Base-by-base conservation (phyloP, 441 rosid genomes). In the Brassica balearica region DNA sequence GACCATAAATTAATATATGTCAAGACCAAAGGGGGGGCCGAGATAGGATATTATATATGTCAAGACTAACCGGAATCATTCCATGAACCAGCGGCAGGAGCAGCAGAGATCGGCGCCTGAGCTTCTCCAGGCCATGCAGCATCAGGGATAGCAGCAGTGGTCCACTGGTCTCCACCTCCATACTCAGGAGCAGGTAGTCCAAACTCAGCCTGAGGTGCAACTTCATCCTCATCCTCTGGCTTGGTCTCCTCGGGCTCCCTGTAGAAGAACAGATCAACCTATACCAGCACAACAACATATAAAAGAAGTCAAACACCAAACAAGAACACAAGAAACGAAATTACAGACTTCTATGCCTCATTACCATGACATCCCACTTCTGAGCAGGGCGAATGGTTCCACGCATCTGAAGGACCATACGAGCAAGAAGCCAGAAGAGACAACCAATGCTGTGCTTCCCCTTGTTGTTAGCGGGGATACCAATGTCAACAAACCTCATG, bases 331-430 rank as follows among this genome's bases (percentile, higher is more conserved):
- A 1, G 6, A 41, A 27, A 7, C 4, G 3, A 36, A 14, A 10
- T 36, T 6, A 2, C 8, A 1, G 14, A 1, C 23, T 20, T n/a
- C 7, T 19, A 11, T 58, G 8, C 20, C 34, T 61, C 34, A 3
- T 64, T 86, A 94, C 98, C 98, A 92, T 94, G 60, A 92, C 92
- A 75, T 94, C 98, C 98, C 98, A 92, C 79, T 95, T 90, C 69
- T 88, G 96, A 8, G 88, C 91, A 2, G 86, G 93, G 9, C 86
- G 86, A 76, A 95, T 91, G 55, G 94, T 87, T 60, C 97, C 97
- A 2, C 99, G 98, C 99, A 95, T 95, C 75, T 95, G 99, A 46
- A 89, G 88, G 60, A 95, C 99, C 99, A 95, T 95, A 65, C 99
- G 90, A 15, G 97, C 98, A 71, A 94, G 82, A 32, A 94, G 88